A percentile compares a stretch with the other conserved stretches of the same genome.
Conservation (phyloP, 352 stramenopile genomes). For the Globisporangium apiculatum region DNA sequence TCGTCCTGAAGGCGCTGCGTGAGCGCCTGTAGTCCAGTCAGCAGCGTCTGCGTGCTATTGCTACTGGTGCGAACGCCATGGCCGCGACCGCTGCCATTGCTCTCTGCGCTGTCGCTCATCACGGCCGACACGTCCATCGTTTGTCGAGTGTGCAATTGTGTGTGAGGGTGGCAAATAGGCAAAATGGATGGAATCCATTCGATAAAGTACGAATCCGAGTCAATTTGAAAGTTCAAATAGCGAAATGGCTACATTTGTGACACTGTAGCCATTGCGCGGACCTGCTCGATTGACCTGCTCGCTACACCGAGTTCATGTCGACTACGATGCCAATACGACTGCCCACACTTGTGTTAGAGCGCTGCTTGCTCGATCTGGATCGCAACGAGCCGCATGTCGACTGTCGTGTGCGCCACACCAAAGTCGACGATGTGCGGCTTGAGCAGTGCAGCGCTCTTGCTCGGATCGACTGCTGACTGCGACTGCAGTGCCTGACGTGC, state of each 20-base stretch:
- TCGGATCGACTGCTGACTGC: background rate
- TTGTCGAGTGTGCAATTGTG: background rate
- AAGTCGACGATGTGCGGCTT: slow-evolving; percentile 18
- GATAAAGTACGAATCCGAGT: too few species aligned
- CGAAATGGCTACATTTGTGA: background rate
- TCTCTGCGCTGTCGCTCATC: background rate
- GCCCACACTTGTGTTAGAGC: background rate
- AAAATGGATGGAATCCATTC: too few species aligned
- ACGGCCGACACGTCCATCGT: background rate
- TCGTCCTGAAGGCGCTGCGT: slow-evolving; percentile 60
- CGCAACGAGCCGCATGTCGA: slow-evolving; percentile 9
- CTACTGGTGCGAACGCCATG: background rate
- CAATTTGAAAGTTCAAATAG: too few species aligned
- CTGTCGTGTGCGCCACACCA: slow-evolving; percentile 19
- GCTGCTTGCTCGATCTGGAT: slow-evolving; percentile 14
- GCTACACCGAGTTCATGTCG: too few species aligned
- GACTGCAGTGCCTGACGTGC: background rate
- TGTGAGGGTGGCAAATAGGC: background rate
- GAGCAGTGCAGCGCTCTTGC: background rate
- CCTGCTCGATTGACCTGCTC: too few species aligned
- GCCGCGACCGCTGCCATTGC: background rate
- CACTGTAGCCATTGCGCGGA: too few species aligned
- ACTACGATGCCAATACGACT: too few species aligned
- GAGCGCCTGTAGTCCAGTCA: slow-evolving; percentile 37
- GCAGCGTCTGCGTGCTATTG: slow-evolving; percentile 5